Base-by-base conservation (phyloP, 2,329 filamentous ascomycete species). In the Penicillium frequentans region DNA sequence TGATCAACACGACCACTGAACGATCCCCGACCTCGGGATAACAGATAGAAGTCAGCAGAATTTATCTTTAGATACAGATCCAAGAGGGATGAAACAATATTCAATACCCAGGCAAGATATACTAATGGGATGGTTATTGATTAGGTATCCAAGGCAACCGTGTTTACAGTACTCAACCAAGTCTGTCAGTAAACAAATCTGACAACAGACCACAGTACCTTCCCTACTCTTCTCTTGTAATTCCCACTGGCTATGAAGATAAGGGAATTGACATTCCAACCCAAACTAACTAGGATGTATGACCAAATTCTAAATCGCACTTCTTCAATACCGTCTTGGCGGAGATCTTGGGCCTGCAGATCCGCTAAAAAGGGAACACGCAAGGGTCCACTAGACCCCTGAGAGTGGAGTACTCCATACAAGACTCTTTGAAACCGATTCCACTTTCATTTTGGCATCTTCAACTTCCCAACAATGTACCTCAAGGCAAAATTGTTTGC, bases 311-410 rank as follows among this genome's bases (percentile, higher is more conserved):
- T 14, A 48, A 56, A 48, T 23, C 27, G 16, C 39, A 56, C 52
- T 45, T 45, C 19, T 52, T 57, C 57, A 39, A 56, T 51, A 23
- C 67, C 59, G 52, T 60, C 45, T 54, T 65, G 55, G 64, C 56
- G 47, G 55, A n/a, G 58, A 63, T 64, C 56, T 31, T 58, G 31
- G 48, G 49, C 26, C 19, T 57, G 39, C 53, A 60, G 58, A 63
- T 65, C 61, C 26, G 31, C 55, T 57, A 58, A 64, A 59, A 61
- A 59, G 58, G 54, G 58, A 65, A 55, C 55, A 62, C 49, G 57
- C 46, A 62, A 66, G 63, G 63, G 49, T 60, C 59, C 60, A 60
- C 56, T 50, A 47, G 26, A 42, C 59, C 60, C 62, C 64, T 66
- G 60, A 61, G 49, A 59, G 63, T 65, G 63, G 57, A 56, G 54